Evolutionary conservation across 2,329 filamentous ascomycete species (phyloP).

Genomic region (Fusarium verticillioides): DNA sequence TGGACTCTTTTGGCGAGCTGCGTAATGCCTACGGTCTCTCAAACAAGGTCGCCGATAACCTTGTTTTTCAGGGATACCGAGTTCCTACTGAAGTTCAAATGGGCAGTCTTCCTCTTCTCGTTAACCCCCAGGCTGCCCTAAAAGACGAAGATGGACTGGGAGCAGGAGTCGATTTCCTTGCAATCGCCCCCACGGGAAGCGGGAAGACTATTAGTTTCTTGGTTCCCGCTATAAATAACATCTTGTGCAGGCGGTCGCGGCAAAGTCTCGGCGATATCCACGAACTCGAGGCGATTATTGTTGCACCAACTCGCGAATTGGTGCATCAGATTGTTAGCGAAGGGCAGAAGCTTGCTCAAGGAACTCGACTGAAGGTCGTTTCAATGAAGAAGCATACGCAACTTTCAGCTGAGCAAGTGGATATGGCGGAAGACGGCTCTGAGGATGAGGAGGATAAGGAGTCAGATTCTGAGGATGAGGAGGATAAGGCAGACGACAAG

Average conservation of each 20-base stretch:
- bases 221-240: constrained; percentile 83
- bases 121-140: constrained; percentile 67
- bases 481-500: constrained; percentile 36
- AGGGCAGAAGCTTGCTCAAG: constrained; percentile 80
- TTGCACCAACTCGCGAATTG: constrained; percentile 83
- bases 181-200: constrained; percentile 93
- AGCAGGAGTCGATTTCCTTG: constrained; percentile 76
- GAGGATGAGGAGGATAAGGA: constrained; percentile 54
- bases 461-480: constrained; percentile 51
- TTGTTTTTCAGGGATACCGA: constrained; percentile 84
- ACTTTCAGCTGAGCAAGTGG: constrained; percentile 62
- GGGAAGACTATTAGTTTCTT: constrained; percentile 96
- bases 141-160: constrained; percentile 51
- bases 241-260: constrained; percentile 68
- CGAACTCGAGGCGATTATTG: constrained; percentile 72
- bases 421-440: constrained; percentile 52
- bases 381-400: constrained; percentile 88
- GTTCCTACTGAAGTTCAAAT: constrained; percentile 95
- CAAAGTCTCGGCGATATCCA: constrained; percentile 55
- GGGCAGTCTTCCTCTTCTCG: constrained; percentile 81
- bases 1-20: constrained; percentile 81
- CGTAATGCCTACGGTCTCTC: constrained; percentile 78
- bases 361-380: constrained; percentile 82
- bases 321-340: constrained; percentile 86
- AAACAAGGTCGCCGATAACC: constrained; percentile 77